Percentiles rank a stretch among this genome's conserved stretches.
phyloP scores from a whole-genome alignment of 257 asterid species.

The Handroanthus guayacan region DNA sequence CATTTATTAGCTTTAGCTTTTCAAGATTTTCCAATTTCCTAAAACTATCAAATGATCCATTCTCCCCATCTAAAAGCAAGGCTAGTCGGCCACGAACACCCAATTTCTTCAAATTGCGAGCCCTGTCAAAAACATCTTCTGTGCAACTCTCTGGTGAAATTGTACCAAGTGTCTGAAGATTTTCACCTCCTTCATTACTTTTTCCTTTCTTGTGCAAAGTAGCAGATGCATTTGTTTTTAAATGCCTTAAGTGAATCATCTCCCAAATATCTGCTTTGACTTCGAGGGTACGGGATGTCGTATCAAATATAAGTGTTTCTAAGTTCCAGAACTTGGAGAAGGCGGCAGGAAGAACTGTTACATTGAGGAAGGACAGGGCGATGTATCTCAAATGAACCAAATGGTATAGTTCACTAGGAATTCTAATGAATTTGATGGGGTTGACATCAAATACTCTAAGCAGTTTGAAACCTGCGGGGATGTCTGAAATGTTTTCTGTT shows the following conservation, averaged over 20 bases:
- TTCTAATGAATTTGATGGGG: slow-evolving; percentile 41
- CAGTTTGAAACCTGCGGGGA: slow-evolving; percentile 46
- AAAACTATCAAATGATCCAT: slow-evolving; percentile 44
- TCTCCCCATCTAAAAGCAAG: slow-evolving; percentile 36
- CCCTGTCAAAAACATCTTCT: slow-evolving; percentile 32
- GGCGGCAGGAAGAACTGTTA: slow-evolving; percentile 37
- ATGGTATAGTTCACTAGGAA: slow-evolving; percentile 37
- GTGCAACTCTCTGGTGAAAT: slow-evolving; percentile 56
- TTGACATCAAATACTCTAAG: slow-evolving; percentile 55
- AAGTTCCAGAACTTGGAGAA: slow-evolving; percentile 48
- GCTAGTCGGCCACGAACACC: slow-evolving; percentile 51
- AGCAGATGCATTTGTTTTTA: slow-evolving; percentile 51
- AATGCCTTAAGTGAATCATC: slow-evolving; percentile 51
- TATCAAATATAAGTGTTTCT: slow-evolving; percentile 49
- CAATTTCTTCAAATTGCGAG: slow-evolving; percentile 46
- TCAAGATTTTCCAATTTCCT: slow-evolving; percentile 43
- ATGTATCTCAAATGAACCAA: slow-evolving; percentile 51
- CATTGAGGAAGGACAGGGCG: slow-evolving; percentile 33
- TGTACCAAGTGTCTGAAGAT: slow-evolving; percentile 50
- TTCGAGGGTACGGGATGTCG: slow-evolving; percentile 34
- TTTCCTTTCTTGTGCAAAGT: slow-evolving; percentile 26
- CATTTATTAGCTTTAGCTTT: slow-evolving; percentile 55
- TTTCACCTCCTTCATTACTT: slow-evolving; percentile 22
- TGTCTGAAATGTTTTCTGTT: slow-evolving; percentile 30
- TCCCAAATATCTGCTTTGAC: slow-evolving; percentile 43